These are phyloP conservation scores for Pythium oligandrum DNA, from an alignment of 352 stramenopile genomes.

Conservation along the genomic window DNA sequence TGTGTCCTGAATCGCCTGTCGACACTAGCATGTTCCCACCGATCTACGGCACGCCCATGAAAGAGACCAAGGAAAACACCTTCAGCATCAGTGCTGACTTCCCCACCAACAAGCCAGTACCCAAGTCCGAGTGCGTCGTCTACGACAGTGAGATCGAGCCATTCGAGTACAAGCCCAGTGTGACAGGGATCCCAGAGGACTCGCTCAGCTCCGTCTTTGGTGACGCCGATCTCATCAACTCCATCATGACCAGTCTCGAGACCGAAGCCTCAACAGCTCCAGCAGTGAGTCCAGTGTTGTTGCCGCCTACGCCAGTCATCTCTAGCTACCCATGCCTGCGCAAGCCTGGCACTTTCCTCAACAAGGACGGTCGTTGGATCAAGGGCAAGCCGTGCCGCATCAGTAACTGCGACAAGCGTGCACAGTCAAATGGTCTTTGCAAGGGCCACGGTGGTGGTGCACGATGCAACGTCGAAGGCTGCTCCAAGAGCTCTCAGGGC, in stretches of 20 bases:
- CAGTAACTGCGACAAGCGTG: conserved; percentile 67
- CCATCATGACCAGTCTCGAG: conserved; percentile 74
- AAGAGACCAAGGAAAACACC: conserved; percentile 12
- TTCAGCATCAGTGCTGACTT: background rate
- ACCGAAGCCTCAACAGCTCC: conserved; percentile 26
- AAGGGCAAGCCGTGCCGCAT: conserved; percentile 81
- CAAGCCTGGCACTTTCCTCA: conserved; percentile 80
- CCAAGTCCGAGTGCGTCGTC: conserved; percentile 12
- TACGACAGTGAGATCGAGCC: conserved; percentile 57
- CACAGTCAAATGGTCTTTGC: conserved; percentile 75
- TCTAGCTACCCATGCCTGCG: conserved; percentile 41
- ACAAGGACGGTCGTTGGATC: conserved; percentile 87
- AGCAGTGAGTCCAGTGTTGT: conserved; percentile 11
- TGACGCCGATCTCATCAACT: conserved; percentile 71
- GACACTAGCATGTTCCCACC: conserved; percentile 71
- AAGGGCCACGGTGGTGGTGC: conserved; percentile 79
- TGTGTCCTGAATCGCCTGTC: conserved; percentile 48
- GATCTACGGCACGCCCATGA: conserved; percentile 31
- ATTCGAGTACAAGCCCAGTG: conserved; percentile 49
- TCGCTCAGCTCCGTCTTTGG: conserved; percentile 75
- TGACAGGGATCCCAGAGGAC: conserved; percentile 19
- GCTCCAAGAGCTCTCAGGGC: conserved; percentile 70
- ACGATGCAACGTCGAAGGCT: conserved; percentile 69
- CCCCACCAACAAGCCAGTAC: conserved; percentile 1
- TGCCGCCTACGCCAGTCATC: conserved; percentile 22